Base-by-base conservation (phyloP, 257 asterid genomes). In the Thymus mandschuricus region DNA sequence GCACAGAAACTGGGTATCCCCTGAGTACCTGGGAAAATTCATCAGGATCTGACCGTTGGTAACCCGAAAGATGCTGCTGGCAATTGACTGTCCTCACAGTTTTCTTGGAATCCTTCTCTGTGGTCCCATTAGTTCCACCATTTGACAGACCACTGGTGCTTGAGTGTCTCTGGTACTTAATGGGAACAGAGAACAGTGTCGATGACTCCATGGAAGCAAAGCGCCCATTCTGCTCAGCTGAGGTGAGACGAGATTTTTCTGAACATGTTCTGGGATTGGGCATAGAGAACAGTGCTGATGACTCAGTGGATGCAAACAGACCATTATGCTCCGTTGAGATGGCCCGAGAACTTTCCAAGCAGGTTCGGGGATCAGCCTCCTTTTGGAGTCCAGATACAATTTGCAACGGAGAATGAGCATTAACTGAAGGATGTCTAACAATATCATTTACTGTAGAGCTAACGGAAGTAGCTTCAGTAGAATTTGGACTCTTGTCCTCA, bases 1-100 rank as follows among this genome's bases (percentile, higher is more conserved):
- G 81, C 71, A 75, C 87, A 6, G 90, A 78, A 57, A 83, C 68
- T 3, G 92, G 87, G 76, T 84, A 84, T 11, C 87, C 84, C 70
- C 79, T 65, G 66, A 82, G 86, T 63, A 89, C 72, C 66, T 78
- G 89, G 54, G 86, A 51, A 67, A 83, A 71, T 12, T 81, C 87
- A 64, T 81, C 72, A 64, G 70, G 76, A 76, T 77, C 83, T 45
- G 81, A 58, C 62, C 33, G 69, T 28, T 86, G 78, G 67, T 62
- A 34, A n/a, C 83, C 78, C 10, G 80, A 74, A 56, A 58, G 75
- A 35, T 70, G 74, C 78, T 76, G 86, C 71, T 61, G 82, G 48
- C 70, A 6, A 58, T 86, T 90, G 51, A 72, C 79, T 28, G 76
- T 56, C 67, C 59, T 40, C 63, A 56, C 62, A 76, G 67, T 60